Conservation (phyloP, 352 stramenopile genomes). For the Plasmopara halstedii region DNA sequence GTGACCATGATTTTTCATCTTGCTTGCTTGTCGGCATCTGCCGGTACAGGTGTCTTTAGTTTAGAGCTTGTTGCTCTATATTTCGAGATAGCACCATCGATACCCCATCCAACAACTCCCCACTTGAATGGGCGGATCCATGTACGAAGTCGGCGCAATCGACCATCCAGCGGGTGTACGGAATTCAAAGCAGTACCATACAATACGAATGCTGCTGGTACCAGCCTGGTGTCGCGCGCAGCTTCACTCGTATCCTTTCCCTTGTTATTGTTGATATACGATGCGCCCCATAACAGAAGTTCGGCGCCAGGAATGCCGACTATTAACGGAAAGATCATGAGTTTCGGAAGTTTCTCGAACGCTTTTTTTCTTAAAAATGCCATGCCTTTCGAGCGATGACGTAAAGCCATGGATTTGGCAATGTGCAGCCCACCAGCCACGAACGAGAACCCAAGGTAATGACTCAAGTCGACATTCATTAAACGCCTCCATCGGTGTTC, state of each 20-base stretch:
- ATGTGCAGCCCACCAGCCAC: constrained; percentile 21
- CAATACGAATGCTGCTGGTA: constrained; percentile 16
- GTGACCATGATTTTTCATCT: no score
- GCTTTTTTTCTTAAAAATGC: constrained; percentile 19
- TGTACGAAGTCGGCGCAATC: constrained; percentile 14
- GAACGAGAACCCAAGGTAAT: constrained; percentile 20
- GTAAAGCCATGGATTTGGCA: constrained; percentile 10
- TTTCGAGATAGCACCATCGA: constrained; percentile 17
- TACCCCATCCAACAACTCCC: constrained; percentile 11
- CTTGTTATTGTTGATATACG: constrained; percentile 16
- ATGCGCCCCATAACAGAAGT: constrained; percentile 16
- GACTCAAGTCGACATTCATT: constrained; percentile 18
- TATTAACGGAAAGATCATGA: constrained; percentile 24
- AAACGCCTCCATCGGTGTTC: constrained; percentile 25
- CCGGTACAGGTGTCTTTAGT: constrained; percentile 2
- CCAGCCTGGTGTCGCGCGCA: constrained; percentile 17
- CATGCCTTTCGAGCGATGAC: constrained; percentile 18
- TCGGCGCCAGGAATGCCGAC: constrained; percentile 18
- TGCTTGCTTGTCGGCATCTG: constrained; percentile 9
- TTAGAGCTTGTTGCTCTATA: constrained; percentile 1
- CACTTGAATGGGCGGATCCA: constrained; percentile 22
- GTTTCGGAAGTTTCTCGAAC: constrained; percentile 18
- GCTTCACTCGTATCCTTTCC: constrained; percentile 8
- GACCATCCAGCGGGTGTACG: constrained; percentile 20
- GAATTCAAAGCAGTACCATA: constrained; percentile 23